Conservation (phyloP, 352 stramenopile species). For the Pythium coloratum region DNA sequence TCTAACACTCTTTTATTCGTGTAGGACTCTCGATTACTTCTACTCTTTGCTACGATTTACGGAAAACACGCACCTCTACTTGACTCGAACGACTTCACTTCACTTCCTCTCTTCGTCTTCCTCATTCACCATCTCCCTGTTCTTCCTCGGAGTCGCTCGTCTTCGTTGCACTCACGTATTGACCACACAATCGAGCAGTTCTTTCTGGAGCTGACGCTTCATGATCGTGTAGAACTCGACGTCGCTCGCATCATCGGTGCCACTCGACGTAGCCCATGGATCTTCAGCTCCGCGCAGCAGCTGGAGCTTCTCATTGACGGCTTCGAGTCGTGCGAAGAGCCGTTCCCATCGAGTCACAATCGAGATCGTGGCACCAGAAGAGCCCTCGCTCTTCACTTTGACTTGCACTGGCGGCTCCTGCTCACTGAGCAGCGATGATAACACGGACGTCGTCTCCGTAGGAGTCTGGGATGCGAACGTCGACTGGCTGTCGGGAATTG, state of each 20-base stretch:
- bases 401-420: background rate
- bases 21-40: background rate
- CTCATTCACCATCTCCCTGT: background rate
- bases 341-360: conserved; percentile 12
- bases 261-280: background rate
- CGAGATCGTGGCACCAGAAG: background rate
- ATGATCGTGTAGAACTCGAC: conserved; percentile 21
- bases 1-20: background rate
- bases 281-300: background rate
- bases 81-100: background rate
- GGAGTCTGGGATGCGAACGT: conserved; percentile 10
- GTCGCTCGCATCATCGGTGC: conserved; percentile 7
- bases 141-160: background rate
- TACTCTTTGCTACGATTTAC: background rate
- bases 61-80: background rate
- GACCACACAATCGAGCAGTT: conserved; percentile 20
- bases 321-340: conserved; percentile 14
- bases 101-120: background rate
- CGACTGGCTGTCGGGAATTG: background rate
- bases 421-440: background rate
- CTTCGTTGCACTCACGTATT: conserved; percentile 3
- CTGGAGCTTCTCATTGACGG: conserved; percentile 12
- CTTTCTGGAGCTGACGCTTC: conserved; percentile 11
- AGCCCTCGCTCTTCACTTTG: background rate
- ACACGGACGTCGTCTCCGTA: background rate